A percentile compares a stretch with the other conserved stretches of the same genome.
Evolutionary conservation across 2,329 filamentous ascomycete genomes (phyloP).

Genomic region (Phoma herbarum): DNA sequence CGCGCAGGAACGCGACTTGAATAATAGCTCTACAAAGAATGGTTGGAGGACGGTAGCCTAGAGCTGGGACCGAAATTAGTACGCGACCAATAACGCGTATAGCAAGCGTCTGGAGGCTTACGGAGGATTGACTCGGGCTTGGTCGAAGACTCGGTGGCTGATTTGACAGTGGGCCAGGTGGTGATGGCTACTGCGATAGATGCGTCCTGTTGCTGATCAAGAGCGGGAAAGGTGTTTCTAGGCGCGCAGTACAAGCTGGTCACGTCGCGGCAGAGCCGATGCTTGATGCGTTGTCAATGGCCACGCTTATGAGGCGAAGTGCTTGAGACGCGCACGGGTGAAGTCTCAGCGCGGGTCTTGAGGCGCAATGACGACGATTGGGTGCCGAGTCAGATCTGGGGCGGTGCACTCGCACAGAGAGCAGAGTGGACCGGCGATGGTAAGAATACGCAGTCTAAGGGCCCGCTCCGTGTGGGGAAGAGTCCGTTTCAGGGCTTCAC

Average conservation of each 20-base stretch:
- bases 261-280: conserved; percentile 50
- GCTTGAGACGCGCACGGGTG: conserved; percentile 42
- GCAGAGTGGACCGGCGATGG: conserved; percentile 26
- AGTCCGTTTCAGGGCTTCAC: conserved; percentile 45
- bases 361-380: conserved; percentile 43
- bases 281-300: conserved; percentile 56
- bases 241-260: conserved; percentile 43
- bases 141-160: conserved; percentile 29
- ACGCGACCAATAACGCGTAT: conserved; percentile 40
- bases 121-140: conserved; percentile 31
- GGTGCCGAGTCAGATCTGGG: conserved; percentile 38
- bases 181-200: conserved; percentile 35
- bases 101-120: conserved; percentile 32
- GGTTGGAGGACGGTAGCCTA: conserved; percentile 46
- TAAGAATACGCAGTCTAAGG: conserved; percentile 40
- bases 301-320: conserved; percentile 51
- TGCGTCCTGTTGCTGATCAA: conserved; percentile 45
- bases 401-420: conserved; percentile 43
- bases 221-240: conserved; percentile 43
- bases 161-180: conserved; percentile 28
- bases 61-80: conserved; percentile 43
- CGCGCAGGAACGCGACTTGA: conserved; percentile 40
- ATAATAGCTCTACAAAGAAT: conserved; percentile 35
- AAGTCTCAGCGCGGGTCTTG: conserved; percentile 42
- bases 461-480: conserved; percentile 50